A percentile compares a stretch with the other conserved stretches of the same genome.
Conservation (phyloP, 2,329 filamentous ascomycete genomes). For the Thielaviopsis punctulata region DNA sequence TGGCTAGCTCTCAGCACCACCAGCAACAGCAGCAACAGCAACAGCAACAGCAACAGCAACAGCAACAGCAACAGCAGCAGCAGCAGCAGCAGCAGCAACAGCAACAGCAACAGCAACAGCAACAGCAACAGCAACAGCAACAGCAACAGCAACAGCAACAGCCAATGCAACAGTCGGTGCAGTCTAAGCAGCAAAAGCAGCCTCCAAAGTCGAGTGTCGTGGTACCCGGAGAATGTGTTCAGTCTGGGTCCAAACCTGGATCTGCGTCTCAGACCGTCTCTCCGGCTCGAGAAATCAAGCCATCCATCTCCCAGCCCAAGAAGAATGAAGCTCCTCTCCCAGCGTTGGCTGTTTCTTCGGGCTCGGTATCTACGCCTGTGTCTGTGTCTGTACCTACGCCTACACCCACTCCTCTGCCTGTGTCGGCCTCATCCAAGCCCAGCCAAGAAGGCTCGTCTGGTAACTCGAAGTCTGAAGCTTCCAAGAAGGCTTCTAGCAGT, state of each 20-base stretch:
- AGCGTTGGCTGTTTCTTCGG: neutral
- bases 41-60: neutral
- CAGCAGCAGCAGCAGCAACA: neutral
- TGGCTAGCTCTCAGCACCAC: neutral
- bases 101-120: neutral
- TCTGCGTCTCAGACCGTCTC: neutral
- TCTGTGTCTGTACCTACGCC: no score
- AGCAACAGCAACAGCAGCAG: conserved; percentile 2
- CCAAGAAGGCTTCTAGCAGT: neutral
- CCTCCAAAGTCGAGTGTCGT: no score
- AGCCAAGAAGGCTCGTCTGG: neutral
- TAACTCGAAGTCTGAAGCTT: neutral
- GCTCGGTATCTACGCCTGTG: neutral
- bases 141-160: neutral
- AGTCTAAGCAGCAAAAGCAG: no score
- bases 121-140: conserved; percentile 2
- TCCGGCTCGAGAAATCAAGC: neutral
- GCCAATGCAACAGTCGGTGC: neutral
- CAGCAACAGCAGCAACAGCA: neutral
- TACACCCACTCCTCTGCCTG: neutral
- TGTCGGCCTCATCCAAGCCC: neutral
- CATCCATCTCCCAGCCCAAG: neutral
- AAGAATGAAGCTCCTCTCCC: neutral
- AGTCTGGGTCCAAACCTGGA: neutral
- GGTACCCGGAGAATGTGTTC: no score